Evolutionary conservation across 768 basidiomycete species (phyloP).

Genomic region (Amanita phalloides): DNA sequence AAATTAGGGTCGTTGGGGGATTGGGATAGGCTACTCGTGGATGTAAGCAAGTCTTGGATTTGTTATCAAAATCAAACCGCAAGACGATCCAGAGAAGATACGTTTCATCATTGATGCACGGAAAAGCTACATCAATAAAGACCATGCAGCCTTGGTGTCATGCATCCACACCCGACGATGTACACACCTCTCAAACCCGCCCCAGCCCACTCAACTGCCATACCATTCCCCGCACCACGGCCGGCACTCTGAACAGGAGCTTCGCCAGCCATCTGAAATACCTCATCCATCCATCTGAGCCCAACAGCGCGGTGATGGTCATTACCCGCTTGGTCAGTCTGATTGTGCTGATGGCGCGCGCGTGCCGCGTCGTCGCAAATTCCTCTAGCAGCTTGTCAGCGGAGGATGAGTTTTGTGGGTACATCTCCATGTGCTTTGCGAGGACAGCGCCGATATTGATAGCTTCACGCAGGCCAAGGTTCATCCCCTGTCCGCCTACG

Average conservation of each 20-base stretch:
- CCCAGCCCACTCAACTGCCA: no score
- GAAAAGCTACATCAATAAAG: no score
- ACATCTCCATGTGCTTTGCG: conserved; percentile 17
- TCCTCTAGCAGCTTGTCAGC: conserved; percentile 20
- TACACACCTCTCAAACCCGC: no score
- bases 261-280: background rate
- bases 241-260: conserved; percentile 2
- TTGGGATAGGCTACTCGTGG: no score
- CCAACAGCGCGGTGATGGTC: background rate
- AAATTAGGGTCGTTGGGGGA: no score
- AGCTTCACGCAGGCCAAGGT: conserved; percentile 43
- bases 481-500: conserved; percentile 47
- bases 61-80: no score
- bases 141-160: no score
- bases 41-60: no score
- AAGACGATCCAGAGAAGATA: no score
- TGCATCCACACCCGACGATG: no score
- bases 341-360: conserved; percentile 31
- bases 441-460: conserved; percentile 32
- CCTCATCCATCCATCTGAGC: background rate
- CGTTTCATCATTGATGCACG: no score
- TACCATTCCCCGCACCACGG: background rate
- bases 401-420: conserved; percentile 6
- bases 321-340: conserved; percentile 24
- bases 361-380: conserved; percentile 24